Conservation (phyloP, 202 grass and related monocot genomes). For the Zoysia matrella region DNA sequence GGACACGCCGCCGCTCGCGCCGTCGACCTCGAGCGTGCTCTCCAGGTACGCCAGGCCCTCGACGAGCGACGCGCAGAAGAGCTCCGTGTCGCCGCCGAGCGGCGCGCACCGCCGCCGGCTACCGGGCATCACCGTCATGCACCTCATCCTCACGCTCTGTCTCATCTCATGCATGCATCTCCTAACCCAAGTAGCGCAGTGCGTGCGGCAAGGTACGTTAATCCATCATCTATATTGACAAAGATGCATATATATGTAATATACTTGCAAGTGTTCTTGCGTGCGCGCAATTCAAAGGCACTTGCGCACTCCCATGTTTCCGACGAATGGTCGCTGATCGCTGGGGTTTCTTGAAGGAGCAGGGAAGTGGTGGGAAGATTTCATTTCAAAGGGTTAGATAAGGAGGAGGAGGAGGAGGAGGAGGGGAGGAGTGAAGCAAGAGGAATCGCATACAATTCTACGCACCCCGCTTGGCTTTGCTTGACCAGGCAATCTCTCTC, state of each 20-base stretch:
- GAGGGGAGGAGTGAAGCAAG: constrained; percentile 85
- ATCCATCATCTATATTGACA: no score
- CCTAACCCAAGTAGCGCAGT: no score
- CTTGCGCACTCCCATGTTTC: no score
- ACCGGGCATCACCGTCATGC: neutral
- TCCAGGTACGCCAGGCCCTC: constrained; percentile 67
- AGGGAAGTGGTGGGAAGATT: constrained; percentile 2
- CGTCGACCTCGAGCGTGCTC: constrained; percentile 51
- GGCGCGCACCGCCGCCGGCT: constrained; percentile 21
- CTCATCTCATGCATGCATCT: no score
- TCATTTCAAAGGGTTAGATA: constrained; percentile 17
- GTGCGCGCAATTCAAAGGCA: no score
- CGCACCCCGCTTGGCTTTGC: constrained; percentile 26
- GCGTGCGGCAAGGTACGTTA: no score
- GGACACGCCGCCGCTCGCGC: constrained; percentile 37
- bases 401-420: neutral
- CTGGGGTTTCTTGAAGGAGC: constrained; percentile 35
- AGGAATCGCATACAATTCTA: constrained; percentile 38
- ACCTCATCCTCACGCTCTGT: no score
- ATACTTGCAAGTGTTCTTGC: no score
- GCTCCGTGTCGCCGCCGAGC: constrained; percentile 44
- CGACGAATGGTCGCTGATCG: no score
- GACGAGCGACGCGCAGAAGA: constrained; percentile 79
- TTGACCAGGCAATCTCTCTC: constrained; percentile 41
- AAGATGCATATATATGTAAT: no score